Conservation (phyloP, 179 eudicot species). For the Sideroxylon spinosum region DNA sequence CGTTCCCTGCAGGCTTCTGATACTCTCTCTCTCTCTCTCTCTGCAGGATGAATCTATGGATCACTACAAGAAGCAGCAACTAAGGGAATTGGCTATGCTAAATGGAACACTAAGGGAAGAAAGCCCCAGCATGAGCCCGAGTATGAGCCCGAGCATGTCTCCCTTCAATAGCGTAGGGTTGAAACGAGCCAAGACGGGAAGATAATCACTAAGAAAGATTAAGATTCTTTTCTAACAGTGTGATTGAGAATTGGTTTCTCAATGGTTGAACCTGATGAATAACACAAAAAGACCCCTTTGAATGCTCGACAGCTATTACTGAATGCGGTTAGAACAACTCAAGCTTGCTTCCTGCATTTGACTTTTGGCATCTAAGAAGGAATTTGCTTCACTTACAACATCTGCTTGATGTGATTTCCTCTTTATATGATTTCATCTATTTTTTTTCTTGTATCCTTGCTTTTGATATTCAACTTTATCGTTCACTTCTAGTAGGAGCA, state of each 20-base stretch:
- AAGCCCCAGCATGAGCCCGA: constrained; percentile 47
- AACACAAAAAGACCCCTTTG: not conserved
- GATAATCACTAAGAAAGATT: constrained; percentile 8
- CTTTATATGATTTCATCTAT: not conserved
- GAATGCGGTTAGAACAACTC: not conserved
- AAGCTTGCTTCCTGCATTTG: not conserved
- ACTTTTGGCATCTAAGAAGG: not conserved
- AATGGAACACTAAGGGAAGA: constrained; percentile 50
- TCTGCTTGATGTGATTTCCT: not conserved
- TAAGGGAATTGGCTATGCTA: constrained; percentile 45
- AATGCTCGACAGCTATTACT: not conserved
- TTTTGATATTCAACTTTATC: not conserved
- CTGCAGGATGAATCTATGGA: constrained; percentile 49
- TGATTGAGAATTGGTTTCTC: not conserved
- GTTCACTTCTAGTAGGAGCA: not conserved
- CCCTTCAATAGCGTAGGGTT: constrained; percentile 40
- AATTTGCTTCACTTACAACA: not conserved
- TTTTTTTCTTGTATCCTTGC: not conserved
- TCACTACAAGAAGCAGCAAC: constrained; percentile 43
- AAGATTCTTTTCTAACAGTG: constrained; percentile 4
- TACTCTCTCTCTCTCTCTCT: not conserved
- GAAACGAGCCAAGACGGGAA: constrained; percentile 53
- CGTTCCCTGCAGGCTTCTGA: not conserved
- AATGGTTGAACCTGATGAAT: not conserved
- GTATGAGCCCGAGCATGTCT: constrained; percentile 52